Evolutionary conservation across 1,284 basidiomycete species (phyloP), one percentile per base, ranked within the genome.

Genomic region (Dichomitus squalens): DNA sequence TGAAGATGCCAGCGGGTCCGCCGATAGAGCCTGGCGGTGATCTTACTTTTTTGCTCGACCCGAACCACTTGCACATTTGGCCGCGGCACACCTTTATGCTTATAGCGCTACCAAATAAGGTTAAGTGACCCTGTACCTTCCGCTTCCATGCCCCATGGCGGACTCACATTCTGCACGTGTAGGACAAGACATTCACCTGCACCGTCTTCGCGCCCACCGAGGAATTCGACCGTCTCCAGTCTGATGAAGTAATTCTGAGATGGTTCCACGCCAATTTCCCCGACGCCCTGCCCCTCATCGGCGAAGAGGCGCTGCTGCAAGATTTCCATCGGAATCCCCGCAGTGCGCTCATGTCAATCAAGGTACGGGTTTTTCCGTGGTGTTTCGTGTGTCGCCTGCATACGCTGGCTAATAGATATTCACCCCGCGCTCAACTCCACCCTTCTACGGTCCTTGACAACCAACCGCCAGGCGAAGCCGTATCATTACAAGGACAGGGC

Each of bases 31-130:
- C 70, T 68, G 74, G 81, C 65, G 91, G 85, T 64, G 77, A 85
- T 59, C 73, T 84, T 58, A 79, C 75, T 27, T 99, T 92, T 78
- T 79, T 87, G 50, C 86, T 99, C 74, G 94, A 97, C 80, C 91
- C 93, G 64, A 90, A 93, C 75, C 93, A 98, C 75, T 86, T 99
- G 64, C 97, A 99, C 79, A 98, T 99, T 71, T 99, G 96, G 96
- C 97, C 96, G 57, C 88, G 95, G 70, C 93, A 96, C 74, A 92
- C 93, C 50, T 98, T 98, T 80, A 99, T 99, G 96, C 85, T 99
- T 68, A 98, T 99, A 69, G 97, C 95, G 18, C 86, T 99, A 51
- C 95, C 96, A 63, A 99, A 98, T 80, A 89, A 93, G 82, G 95
- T 95, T 63, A 66, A 70, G 56, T 33, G 38, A 33, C 53, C 47